Conservation (phyloP, 129 eudicot species). For the Artemisia annua region DNA sequence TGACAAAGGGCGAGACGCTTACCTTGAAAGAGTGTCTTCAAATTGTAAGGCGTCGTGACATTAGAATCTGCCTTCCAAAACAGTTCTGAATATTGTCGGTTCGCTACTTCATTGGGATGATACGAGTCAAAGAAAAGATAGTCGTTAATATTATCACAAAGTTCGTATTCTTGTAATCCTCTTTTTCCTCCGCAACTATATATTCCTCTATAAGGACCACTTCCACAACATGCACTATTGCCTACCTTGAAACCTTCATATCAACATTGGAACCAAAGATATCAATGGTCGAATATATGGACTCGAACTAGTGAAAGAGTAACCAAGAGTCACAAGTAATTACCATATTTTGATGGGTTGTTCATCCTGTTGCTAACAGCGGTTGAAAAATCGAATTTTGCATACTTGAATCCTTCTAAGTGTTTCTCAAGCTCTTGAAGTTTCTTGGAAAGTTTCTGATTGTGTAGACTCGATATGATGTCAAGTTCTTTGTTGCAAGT, state of each 20-base stretch:
- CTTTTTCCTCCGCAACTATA: conserved; percentile 19
- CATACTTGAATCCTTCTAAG: conserved; percentile 35
- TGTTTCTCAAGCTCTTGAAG: conserved; percentile 16
- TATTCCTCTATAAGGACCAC: conserved; percentile 26
- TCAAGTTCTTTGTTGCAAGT: conserved; percentile 22
- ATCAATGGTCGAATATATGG: neutral
- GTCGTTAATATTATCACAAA: too few species aligned
- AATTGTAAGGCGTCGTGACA: too few species aligned
- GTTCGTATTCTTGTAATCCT: too few species aligned
- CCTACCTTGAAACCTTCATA: neutral
- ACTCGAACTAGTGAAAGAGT: neutral
- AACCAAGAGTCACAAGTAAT: neutral
- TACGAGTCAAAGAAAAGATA: too few species aligned
- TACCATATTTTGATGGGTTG: conserved; percentile 37
- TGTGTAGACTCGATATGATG: conserved; percentile 26
- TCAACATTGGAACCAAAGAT: neutral
- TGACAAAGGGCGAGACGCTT: too few species aligned
- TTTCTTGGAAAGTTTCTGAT: conserved; percentile 1
- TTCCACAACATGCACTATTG: too few species aligned
- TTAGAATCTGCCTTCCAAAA: too few species aligned
- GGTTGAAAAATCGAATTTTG: conserved; percentile 28
- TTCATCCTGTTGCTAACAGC: conserved; percentile 4
- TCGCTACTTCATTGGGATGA: too few species aligned
- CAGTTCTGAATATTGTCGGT: too few species aligned
- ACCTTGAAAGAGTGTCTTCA: too few species aligned